Percentiles rank a stretch among this genome's conserved stretches.
phyloP scores from a whole-genome alignment of 2,329 filamentous ascomycete species.

The Zasmidium citrigriseum region DNA sequence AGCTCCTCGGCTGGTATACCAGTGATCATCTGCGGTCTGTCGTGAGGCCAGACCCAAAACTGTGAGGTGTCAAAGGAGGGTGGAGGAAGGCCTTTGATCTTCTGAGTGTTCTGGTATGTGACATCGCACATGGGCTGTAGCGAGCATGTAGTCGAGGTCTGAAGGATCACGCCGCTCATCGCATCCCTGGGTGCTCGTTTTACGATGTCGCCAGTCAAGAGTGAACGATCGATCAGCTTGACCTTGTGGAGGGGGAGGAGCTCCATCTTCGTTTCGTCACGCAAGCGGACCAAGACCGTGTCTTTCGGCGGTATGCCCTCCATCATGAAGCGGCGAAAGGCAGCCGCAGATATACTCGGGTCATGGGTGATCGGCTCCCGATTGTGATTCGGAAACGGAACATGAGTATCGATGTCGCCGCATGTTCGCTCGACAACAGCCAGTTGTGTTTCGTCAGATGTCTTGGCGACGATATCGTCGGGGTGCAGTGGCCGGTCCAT shows the following conservation, averaged over 20 bases:
- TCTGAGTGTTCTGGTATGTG: slow-evolving; percentile 18
- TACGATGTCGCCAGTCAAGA: slow-evolving; percentile 58
- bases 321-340: slow-evolving; percentile 43
- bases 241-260: slow-evolving; percentile 47
- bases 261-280: slow-evolving; percentile 43
- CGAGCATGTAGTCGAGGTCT: slow-evolving; percentile 48
- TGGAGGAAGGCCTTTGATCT: slow-evolving; percentile 27
- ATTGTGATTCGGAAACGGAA: slow-evolving; percentile 41
- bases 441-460: slow-evolving; percentile 27
- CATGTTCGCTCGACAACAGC: slow-evolving; percentile 49
- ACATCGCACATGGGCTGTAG: slow-evolving; percentile 39
- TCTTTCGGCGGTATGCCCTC: slow-evolving; percentile 53
- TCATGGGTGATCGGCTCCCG: slow-evolving; percentile 35
- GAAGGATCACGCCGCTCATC: slow-evolving; percentile 58
- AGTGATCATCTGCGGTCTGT: slow-evolving; percentile 21
- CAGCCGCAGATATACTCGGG: slow-evolving; percentile 34
- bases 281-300: slow-evolving; percentile 54
- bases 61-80: slow-evolving; percentile 14
- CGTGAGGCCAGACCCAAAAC: slow-evolving; percentile 17
- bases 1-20: slow-evolving; percentile 36
- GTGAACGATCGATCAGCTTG: slow-evolving; percentile 54
- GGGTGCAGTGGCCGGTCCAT: slow-evolving; percentile 25
- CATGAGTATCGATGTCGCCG: slow-evolving; percentile 48
- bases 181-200: slow-evolving; percentile 51
- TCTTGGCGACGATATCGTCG: slow-evolving; percentile 32